Evolutionary conservation across 805 yeast species (phyloP), one percentile per base, ranked within the genome.

Genomic region (Myxozyma geophila): DNA sequence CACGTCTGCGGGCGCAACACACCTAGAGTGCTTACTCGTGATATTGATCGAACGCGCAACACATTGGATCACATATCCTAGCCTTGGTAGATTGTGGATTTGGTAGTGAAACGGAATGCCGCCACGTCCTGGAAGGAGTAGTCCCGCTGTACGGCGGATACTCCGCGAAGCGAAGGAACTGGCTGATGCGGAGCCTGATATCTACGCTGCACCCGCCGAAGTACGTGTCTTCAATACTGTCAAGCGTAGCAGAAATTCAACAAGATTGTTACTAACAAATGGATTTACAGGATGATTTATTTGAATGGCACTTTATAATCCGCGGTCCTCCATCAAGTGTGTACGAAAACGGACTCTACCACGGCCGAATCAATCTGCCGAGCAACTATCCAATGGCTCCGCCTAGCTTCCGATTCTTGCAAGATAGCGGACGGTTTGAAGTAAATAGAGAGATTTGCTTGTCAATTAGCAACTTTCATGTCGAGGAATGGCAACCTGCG

Each of bases 301-400:
- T 64, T 37, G 67, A 64, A 74, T 92, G 98, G 97, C 97, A 92
- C 75, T 93, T 90, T 74, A 83, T 92, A 39, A 88, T 93, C 57
- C 87, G 91, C 0, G 98, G 98, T 0, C 97, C 98, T 4, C 92
- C 95, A 13, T 87, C 86, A 44, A 89, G 97, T 0, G 96, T 96
- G 2, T 93, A 88, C 75, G 88, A 82, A 60, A 85, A 84, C 23
- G 98, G 98, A 0, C 95, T 90, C 74, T 92, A 89, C 73, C 97
- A 92, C 73, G 97, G 98, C 1, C 83, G 90, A n/a, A 80, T 92
- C 23, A 78, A 87, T 15, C 90, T 92, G 74, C 96, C 96, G 0
- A 76, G 83, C 13, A 96, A 91, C 70, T 92, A 92, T 71, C 98
- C 97, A 0, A 90, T 89, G 79, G 87, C 89, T 69, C 97, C 97